Percentiles rank a stretch among this genome's conserved stretches.
phyloP scores from a whole-genome alignment of 352 stramenopile species.

The Peronospora destructor region DNA sequence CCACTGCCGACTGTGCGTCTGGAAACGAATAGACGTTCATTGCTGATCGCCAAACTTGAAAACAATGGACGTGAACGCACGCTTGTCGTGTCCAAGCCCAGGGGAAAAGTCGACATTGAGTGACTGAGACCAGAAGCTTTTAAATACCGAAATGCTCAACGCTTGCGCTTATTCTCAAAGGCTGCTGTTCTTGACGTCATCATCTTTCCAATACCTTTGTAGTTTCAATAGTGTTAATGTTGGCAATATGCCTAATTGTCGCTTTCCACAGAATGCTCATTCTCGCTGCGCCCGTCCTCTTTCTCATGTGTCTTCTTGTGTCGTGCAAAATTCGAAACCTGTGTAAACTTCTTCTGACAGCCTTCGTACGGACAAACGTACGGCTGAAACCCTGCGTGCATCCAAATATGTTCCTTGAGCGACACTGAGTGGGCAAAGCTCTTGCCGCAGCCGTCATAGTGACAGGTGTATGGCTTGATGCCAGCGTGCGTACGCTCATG shows the following conservation, averaged over 20 bases:
- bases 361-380: slow-evolving; percentile 87
- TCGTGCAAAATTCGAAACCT: slow-evolving; percentile 82
- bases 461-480: slow-evolving; percentile 88
- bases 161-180: slow-evolving; percentile 15
- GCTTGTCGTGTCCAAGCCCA: slow-evolving; percentile 53
- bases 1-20: slow-evolving; percentile 45
- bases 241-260: slow-evolving; percentile 25
- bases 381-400: slow-evolving; percentile 86
- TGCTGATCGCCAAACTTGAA: slow-evolving; percentile 56
- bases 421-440: slow-evolving; percentile 88
- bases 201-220: slow-evolving; percentile 1
- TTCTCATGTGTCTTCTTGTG: slow-evolving; percentile 87
- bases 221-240: neutral
- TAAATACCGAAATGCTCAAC: neutral
- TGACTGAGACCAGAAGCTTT: slow-evolving; percentile 7
- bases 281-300: slow-evolving; percentile 43
- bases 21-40: slow-evolving; percentile 43
- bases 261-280: slow-evolving; percentile 44
- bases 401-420: slow-evolving; percentile 89
- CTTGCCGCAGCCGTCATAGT: slow-evolving; percentile 86
- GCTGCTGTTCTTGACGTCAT: slow-evolving; percentile 1
- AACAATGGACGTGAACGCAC: slow-evolving; percentile 38
- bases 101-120: slow-evolving; percentile 21
- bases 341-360: slow-evolving; percentile 88
- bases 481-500: slow-evolving; percentile 87